Percentiles rank a stretch among this genome's conserved stretches.
These are phyloP conservation scores for Firmiana major DNA, from an alignment of 345 rosid species.

Conservation along the genomic window DNA sequence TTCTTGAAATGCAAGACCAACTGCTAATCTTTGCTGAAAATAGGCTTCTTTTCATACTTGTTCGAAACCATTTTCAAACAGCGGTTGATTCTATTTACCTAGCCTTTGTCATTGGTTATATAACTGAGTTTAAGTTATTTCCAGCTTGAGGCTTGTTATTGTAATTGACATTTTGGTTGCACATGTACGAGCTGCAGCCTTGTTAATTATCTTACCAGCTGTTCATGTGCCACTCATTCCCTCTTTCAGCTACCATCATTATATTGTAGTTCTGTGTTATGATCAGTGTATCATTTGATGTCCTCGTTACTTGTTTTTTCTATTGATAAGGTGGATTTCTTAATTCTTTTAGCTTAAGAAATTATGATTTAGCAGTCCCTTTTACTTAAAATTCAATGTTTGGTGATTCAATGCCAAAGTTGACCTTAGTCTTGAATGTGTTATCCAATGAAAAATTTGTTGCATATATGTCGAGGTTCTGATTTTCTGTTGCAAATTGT, in stretches of 20 bases:
- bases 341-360: not conserved
- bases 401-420: not conserved
- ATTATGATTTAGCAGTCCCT: not conserved
- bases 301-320: not conserved
- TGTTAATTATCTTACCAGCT: not conserved
- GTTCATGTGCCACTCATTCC: not conserved
- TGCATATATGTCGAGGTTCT: not conserved
- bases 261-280: not conserved
- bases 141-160: not conserved
- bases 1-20: not conserved
- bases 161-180: not conserved
- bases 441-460: not conserved
- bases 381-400: not conserved
- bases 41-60: not conserved
- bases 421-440: not conserved
- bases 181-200: not conserved
- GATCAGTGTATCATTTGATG: not conserved
- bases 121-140: not conserved
- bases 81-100: not conserved
- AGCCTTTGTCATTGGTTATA: not conserved
- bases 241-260: not conserved
- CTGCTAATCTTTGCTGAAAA: not conserved
- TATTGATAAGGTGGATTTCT: not conserved
- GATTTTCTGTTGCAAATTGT: not conserved
- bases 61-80: not conserved